These are phyloP conservation scores for Phaffia rhodozyma DNA, from an alignment of 1,284 basidiomycete species.

Conservation along the genomic window DNA sequence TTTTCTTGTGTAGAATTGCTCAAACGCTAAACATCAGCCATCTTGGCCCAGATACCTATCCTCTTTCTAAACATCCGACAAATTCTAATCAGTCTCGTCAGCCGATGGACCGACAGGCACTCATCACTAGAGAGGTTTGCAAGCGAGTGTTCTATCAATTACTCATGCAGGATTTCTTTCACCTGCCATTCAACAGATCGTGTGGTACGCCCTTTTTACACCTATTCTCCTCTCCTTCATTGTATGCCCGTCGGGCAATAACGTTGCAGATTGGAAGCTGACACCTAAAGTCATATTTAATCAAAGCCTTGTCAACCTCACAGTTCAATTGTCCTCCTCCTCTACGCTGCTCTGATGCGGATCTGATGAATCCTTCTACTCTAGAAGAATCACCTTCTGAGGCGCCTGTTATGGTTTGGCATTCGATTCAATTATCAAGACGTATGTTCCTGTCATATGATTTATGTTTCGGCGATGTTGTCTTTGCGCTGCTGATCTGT, in stretches of 20 bases:
- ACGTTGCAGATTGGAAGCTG: too few relatives aligned
- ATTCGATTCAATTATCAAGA: too few relatives aligned
- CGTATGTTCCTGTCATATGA: too few relatives aligned
- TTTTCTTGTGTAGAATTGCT: slow-evolving; percentile 11
- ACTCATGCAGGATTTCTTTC: slow-evolving; percentile 23
- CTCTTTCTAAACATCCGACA: not conserved
- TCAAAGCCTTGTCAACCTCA: slow-evolving; percentile 5
- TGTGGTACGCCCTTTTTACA: slow-evolving; percentile 4
- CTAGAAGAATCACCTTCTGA: not conserved
- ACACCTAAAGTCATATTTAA: not conserved
- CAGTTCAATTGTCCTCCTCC: slow-evolving; percentile 17
- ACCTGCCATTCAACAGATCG: slow-evolving; percentile 21
- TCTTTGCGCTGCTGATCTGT: too few relatives aligned
- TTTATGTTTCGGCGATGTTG: too few relatives aligned
- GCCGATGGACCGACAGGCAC: not conserved
- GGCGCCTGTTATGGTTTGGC: too few relatives aligned
- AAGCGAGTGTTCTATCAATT: slow-evolving; percentile 22
- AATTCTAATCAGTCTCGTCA: not conserved
- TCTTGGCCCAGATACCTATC: slow-evolving; percentile 18
- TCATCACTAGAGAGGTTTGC: slow-evolving; percentile 20
- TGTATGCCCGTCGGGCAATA: too few relatives aligned
- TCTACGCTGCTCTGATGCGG: slow-evolving; percentile 12
- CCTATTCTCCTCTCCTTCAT: not conserved
- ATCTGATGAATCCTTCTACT: not conserved
- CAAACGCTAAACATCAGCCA: slow-evolving; percentile 20